phyloP scores from a whole-genome alignment of 2,329 filamentous ascomycete species.

The Fonsecaea pedrosoi region DNA sequence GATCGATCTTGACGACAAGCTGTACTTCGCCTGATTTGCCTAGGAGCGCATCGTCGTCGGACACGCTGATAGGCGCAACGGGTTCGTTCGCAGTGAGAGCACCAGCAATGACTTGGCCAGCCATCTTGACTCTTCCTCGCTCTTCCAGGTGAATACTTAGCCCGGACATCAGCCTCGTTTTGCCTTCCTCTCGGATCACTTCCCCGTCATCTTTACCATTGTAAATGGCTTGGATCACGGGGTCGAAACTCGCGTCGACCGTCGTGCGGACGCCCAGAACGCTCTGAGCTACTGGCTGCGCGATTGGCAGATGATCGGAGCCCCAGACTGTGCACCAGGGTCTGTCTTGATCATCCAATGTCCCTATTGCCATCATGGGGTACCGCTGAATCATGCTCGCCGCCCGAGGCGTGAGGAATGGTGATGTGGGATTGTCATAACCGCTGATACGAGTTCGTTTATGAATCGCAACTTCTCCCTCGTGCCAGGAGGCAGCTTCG shows the following conservation, averaged over 20 bases:
- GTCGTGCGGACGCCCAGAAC: conserved; percentile 69
- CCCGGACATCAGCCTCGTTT: conserved; percentile 63
- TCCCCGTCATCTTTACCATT: conserved; percentile 55
- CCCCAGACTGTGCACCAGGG: conserved; percentile 83
- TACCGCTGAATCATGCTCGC: conserved; percentile 66
- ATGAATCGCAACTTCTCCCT: conserved; percentile 72
- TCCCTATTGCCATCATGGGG: conserved; percentile 75
- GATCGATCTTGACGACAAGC: conserved; percentile 71
- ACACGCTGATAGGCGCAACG: conserved; percentile 39
- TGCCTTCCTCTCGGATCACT: conserved; percentile 49
- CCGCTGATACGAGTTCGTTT: conserved; percentile 62
- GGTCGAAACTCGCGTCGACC: conserved; percentile 70
- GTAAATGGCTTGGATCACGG: conserved; percentile 70
- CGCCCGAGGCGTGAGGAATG: conserved; percentile 67
- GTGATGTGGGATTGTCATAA: conserved; percentile 69
- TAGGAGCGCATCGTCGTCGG: conserved; percentile 12
- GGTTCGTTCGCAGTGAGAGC: conserved; percentile 53
- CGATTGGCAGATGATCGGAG: conserved; percentile 70
- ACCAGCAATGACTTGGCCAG: conserved; percentile 72
- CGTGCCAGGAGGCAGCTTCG: conserved; percentile 59
- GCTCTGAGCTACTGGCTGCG: conserved; percentile 63
- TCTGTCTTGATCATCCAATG: conserved; percentile 61
- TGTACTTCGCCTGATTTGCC: conserved; percentile 54
- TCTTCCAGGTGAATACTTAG: conserved; percentile 69
- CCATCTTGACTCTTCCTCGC: conserved; percentile 75